Evolutionary conservation across 2,329 filamentous ascomycete genomes (phyloP).

Genomic region (Curvularia spicifera): DNA sequence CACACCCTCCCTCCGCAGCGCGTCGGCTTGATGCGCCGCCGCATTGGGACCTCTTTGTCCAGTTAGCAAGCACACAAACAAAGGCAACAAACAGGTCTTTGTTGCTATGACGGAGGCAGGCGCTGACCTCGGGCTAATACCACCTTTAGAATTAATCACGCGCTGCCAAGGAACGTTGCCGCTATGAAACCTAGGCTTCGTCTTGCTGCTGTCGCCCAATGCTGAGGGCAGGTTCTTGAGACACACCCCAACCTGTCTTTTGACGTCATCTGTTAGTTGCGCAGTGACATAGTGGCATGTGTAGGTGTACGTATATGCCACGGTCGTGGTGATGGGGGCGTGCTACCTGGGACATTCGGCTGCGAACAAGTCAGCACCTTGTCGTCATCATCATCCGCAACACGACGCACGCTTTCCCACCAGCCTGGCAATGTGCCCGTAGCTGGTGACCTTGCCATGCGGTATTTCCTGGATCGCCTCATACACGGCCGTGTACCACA

Average conservation of each 20-base stretch:
- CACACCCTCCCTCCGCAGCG: constrained; percentile 56
- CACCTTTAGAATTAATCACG: constrained; percentile 85
- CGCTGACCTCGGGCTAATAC: constrained; percentile 80
- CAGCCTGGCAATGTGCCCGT: constrained; percentile 78
- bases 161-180: constrained; percentile 92
- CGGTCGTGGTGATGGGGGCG: constrained; percentile 18
- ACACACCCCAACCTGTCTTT: constrained; percentile 83
- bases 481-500: constrained; percentile 82
- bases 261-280: constrained; percentile 49
- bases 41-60: constrained; percentile 52
- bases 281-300: constrained; percentile 7
- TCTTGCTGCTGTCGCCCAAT: constrained; percentile 51
- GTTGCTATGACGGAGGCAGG: constrained; percentile 12
- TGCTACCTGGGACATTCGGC: constrained; percentile 57
- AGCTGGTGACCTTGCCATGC: constrained; percentile 80
- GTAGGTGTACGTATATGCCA: not conserved
- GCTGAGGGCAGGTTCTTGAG: constrained; percentile 78
- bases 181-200: constrained; percentile 66
- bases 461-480: constrained; percentile 85
- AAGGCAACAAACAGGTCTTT: constrained; percentile 17
- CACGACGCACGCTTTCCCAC: constrained; percentile 71
- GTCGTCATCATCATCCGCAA: constrained; percentile 18
- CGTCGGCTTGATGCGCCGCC: constrained; percentile 56
- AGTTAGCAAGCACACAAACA: constrained; percentile 28
- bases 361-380: constrained; percentile 39